phyloP scores from a whole-genome alignment of 495 filamentous ascomycete species.

The Corynascus novoguineensis region DNA sequence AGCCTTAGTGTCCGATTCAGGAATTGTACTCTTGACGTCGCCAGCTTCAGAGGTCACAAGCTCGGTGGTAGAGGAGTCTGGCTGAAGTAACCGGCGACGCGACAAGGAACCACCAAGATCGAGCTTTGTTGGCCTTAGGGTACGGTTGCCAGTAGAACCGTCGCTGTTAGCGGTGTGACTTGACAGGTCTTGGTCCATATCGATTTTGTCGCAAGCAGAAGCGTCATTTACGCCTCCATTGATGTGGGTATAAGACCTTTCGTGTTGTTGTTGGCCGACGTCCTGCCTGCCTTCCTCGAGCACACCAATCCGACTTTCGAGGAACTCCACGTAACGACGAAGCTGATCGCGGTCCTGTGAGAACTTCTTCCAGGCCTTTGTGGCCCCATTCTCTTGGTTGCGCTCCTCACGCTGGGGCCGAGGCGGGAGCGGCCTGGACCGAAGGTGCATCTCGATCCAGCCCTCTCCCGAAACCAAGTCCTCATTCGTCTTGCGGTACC shows the following conservation, averaged over 20 bases:
- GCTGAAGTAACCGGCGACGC: slow-evolving; percentile 9
- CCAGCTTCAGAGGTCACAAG: neutral
- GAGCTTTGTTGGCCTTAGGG: neutral
- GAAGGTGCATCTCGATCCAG: slow-evolving; percentile 24
- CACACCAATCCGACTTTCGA: slow-evolving; percentile 17
- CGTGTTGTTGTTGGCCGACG: neutral
- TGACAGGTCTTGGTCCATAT: neutral
- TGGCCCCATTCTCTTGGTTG: slow-evolving; percentile 7
- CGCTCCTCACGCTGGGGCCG: slow-evolving; percentile 7
- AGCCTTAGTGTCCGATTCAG: slow-evolving; percentile 18
- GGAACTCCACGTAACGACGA: slow-evolving; percentile 19
- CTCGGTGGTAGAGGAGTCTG: neutral
- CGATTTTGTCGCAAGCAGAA: neutral
- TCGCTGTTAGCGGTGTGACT: neutral
- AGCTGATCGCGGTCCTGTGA: slow-evolving; percentile 13
- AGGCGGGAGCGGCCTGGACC: slow-evolving; percentile 11
- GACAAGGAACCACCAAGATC: slow-evolving; percentile 7
- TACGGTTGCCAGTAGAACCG: neutral
- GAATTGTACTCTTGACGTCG: neutral
- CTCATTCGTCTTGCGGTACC: slow-evolving; percentile 2
- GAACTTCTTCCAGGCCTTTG: slow-evolving; percentile 15
- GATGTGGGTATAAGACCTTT: neutral
- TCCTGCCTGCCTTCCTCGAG: slow-evolving; percentile 6
- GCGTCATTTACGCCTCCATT: neutral
- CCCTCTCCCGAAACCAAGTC: slow-evolving; percentile 4